These are phyloP conservation scores for Kwoniella pini DNA, from an alignment of 768 basidiomycete genomes.

Conservation along the genomic window DNA sequence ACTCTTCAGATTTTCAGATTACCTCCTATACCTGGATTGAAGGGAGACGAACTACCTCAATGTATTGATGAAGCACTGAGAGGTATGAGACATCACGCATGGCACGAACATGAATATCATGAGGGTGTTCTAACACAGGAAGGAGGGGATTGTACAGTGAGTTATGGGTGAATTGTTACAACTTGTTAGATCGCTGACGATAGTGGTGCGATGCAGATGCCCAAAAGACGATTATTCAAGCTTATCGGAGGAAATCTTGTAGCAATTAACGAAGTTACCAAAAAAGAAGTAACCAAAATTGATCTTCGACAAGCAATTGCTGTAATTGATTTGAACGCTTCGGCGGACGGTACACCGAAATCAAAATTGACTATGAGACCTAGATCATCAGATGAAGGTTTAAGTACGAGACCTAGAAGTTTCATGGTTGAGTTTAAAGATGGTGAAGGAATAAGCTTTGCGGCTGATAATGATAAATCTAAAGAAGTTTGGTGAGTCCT, in stretches of 20 bases:
- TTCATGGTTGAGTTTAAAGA: constrained; percentile 71
- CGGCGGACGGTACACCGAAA: constrained; percentile 23
- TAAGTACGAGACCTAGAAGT: constrained; percentile 59
- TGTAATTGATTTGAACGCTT: constrained; percentile 70
- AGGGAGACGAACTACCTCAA: constrained; percentile 76
- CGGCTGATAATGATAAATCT: constrained; percentile 84
- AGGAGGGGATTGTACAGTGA: constrained; percentile 87
- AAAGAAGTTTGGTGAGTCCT: constrained; percentile 73
- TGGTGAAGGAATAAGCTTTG: constrained; percentile 81
- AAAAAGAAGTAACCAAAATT: constrained; percentile 84
- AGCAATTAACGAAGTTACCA: constrained; percentile 90
- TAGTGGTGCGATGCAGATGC: constrained; percentile 26
- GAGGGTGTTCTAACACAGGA: constrained; percentile 89
- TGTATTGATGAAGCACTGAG: constrained; percentile 89
- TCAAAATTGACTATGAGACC: constrained; percentile 24
- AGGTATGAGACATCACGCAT: constrained; percentile 82
- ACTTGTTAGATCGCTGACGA: neutral
- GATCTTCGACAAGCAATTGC: constrained; percentile 78
- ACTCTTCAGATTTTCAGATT: constrained; percentile 87
- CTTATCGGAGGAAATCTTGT: constrained; percentile 58
- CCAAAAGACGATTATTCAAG: constrained; percentile 76
- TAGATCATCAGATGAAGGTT: constrained; percentile 35
- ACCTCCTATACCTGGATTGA: constrained; percentile 80
- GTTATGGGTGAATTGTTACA: too few species aligned
- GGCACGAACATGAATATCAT: constrained; percentile 92